phyloP scores from a whole-genome alignment of 495 filamentous ascomycete genomes.

The Penicilliopsis zonata region DNA sequence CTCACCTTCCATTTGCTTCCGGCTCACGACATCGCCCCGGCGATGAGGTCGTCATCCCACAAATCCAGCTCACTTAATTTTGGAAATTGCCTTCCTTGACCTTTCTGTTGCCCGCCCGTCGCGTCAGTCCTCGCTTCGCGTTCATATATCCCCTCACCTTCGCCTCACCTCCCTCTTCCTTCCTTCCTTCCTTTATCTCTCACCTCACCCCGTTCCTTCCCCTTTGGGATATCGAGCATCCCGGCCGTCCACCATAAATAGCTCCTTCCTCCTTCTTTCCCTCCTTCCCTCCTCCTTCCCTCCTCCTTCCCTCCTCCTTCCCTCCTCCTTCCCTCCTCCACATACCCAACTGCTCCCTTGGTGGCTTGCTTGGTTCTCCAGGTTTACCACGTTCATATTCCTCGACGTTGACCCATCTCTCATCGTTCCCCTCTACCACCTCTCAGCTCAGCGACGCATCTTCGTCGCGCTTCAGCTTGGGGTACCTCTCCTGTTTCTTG shows the following conservation, averaged over 20 bases:
- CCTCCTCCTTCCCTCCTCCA: slow-evolving; percentile 1
- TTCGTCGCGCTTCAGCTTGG: no score
- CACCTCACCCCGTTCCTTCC: slow-evolving; percentile 5
- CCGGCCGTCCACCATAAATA: slow-evolving; percentile 4
- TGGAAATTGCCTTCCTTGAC: neutral
- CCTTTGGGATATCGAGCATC: slow-evolving; percentile 1
- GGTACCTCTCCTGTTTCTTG: no score
- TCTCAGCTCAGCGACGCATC: no score
- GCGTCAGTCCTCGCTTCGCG: neutral
- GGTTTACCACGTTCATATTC: no score
- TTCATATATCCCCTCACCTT: neutral
- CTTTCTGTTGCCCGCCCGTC: neutral
- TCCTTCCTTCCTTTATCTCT: slow-evolving; percentile 4
- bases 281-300: slow-evolving; percentile 4
- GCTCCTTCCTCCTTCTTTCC: slow-evolving; percentile 2
- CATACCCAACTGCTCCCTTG: no score
- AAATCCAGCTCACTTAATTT: neutral
- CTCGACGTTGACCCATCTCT: no score
- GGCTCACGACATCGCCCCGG: neutral
- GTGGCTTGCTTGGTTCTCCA: no score
- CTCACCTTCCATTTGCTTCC: neutral
- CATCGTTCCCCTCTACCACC: neutral
- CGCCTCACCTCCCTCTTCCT: neutral
- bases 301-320: slow-evolving; percentile 9
- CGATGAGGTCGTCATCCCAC: neutral